Conservation (phyloP, 129 eudicot species). For the Artemisia argyi region DNA sequence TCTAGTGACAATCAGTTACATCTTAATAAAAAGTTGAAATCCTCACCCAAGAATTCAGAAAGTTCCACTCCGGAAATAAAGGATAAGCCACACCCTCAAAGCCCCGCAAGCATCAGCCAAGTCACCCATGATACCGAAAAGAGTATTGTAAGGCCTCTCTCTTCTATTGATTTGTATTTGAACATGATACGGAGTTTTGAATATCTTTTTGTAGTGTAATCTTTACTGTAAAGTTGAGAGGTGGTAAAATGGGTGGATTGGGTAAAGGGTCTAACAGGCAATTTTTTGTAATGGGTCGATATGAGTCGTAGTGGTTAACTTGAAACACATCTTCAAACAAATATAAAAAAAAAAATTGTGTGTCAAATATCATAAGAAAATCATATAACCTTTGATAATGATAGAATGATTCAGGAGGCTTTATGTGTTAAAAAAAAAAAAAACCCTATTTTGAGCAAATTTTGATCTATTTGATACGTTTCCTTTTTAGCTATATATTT, state of each 20-base stretch:
- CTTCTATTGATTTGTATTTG: not conserved
- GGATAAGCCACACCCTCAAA: constrained; percentile 28
- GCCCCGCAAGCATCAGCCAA: constrained; percentile 36
- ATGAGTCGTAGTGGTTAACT: not conserved
- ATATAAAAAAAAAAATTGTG: too few relatives aligned
- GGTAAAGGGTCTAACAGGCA: not conserved
- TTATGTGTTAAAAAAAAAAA: not conserved
- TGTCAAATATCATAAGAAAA: too few relatives aligned
- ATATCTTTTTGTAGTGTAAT: not conserved
- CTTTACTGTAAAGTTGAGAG: not conserved
- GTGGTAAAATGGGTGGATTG: not conserved
- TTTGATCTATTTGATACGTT: not conserved
- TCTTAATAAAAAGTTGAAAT: constrained; percentile 40
- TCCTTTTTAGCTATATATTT: not conserved
- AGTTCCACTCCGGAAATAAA: constrained; percentile 33
- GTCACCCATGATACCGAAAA: constrained; percentile 30
- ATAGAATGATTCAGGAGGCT: not conserved
- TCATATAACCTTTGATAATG: too few relatives aligned
- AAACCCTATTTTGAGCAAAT: not conserved
- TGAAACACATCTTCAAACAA: too few relatives aligned
- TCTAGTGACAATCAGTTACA: constrained; percentile 31
- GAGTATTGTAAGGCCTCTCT: constrained; percentile 44
- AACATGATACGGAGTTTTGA: not conserved
- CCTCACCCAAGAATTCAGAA: constrained; percentile 39
- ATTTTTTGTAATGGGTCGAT: not conserved